These are phyloP conservation scores for Austroboletus novae-zelandiae DNA, from an alignment of 1,284 basidiomycete genomes.

Conservation along the genomic window DNA sequence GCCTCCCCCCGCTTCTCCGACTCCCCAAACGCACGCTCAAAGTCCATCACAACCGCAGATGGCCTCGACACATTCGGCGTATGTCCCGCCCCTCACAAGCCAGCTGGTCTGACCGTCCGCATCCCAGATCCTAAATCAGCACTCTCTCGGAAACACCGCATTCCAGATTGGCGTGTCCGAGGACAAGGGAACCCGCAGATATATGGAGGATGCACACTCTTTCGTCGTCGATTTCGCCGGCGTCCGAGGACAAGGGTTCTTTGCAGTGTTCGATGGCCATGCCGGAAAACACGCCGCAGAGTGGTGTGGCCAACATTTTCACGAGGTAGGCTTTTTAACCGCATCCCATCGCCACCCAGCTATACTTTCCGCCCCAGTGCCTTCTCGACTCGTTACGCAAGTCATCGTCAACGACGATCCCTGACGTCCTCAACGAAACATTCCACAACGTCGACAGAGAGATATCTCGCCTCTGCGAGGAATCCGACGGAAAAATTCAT, in stretches of 20 bases:
- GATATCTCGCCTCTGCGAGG: conserved; percentile 80
- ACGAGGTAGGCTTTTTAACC: conserved; percentile 56
- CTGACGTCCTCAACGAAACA: conserved; percentile 89
- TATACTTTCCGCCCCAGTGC: conserved; percentile 38
- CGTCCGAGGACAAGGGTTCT: conserved; percentile 93
- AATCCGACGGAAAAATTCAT: conserved; percentile 86
- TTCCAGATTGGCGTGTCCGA: conserved; percentile 89
- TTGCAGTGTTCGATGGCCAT: conserved; percentile 98
- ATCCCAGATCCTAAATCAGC: conserved; percentile 54
- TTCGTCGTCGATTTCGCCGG: conserved; percentile 93
- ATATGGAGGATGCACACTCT: conserved; percentile 98
- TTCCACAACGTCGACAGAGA: conserved; percentile 89
- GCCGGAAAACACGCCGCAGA: conserved; percentile 98
- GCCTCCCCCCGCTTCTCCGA: conserved; percentile 28
- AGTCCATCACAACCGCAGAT: conserved; percentile 70
- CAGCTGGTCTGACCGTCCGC: conserved; percentile 4
- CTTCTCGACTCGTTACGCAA: conserved; percentile 52
- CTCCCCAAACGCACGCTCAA: conserved; percentile 66
- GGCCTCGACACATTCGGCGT: conserved; percentile 75
- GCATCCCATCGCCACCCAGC: neutral
- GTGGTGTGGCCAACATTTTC: conserved; percentile 97
- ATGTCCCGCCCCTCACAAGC: conserved; percentile 29
- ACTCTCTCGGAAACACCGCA: conserved; percentile 54
- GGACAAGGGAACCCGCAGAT: conserved; percentile 87
- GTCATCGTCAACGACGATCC: conserved; percentile 60